Base-by-base conservation (phyloP, 352 stramenopile species). In the Achlya hypogyna region DNA sequence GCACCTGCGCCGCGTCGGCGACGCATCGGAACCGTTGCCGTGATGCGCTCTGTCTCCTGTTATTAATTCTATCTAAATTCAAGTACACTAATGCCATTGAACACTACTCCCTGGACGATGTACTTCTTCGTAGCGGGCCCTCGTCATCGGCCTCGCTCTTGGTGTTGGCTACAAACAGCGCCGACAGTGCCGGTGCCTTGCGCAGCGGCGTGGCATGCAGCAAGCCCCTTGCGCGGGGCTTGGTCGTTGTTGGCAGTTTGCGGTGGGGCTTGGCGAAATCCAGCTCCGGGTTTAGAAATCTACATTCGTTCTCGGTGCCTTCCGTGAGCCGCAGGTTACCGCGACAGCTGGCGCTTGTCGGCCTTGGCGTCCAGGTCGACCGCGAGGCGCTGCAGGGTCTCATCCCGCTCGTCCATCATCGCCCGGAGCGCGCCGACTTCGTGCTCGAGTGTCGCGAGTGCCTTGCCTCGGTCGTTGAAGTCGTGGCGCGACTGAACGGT, bases 1-100 rank as follows among this genome's bases (percentile, higher is more conserved):
- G 66, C 91, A 98, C 60, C 65, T 98, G 22, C 96, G 95, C 72
- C 87, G 90, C 54, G 85, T 98, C n/a, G 88, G 89, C 9, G 88
- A 97, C 68, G 87, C 84, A 25, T 89, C 84, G 4, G 89, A 97
- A 47, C 89, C 89, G 25, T 74, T 96, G 62, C 87, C 87, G 25
- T 93, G 77, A 77, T 23, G 22, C 29, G 25, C 14, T 20, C 4
- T 64, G n/a, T 35, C 27, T 5, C 42, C 22, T 64, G 10, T 23
- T 27, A 47, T 45, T 45, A 45, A 10, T 18, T 3, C 6, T 45
- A 45, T 45, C 14, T 45, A 45, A n/a, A 45, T 45, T 45, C 12
- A n/a, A 45, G n/a, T 45, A 45, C n/a, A n/a, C 38, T 45, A 45
- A 10, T 45, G 38, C n/a, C 38, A n/a, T 3, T 18, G 2, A 3